These are phyloP conservation scores for Asterophora lycoperdoides DNA, from an alignment of 768 basidiomycete genomes.

Conservation along the genomic window DNA sequence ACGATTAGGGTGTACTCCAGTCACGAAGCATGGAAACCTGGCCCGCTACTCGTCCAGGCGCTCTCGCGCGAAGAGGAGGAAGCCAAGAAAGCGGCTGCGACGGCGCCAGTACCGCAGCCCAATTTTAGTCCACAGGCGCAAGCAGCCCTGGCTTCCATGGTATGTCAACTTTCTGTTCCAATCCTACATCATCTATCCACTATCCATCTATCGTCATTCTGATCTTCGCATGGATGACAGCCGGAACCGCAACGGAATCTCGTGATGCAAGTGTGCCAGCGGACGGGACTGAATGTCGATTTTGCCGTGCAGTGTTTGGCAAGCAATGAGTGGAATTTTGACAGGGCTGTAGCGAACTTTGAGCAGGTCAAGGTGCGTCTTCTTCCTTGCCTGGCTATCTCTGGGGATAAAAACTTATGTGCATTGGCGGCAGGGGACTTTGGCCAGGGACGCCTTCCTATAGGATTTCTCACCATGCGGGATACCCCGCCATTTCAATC, in stretches of 20 bases:
- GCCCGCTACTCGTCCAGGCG: conserved; percentile 71
- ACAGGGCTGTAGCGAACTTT: conserved; percentile 79
- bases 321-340: conserved; percentile 82
- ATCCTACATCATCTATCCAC: no score
- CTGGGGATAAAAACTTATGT: conserved; percentile 21
- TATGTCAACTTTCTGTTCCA: conserved; percentile 33
- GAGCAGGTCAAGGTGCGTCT: conserved; percentile 77
- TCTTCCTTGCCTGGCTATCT: background rate
- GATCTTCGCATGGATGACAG: conserved; percentile 30
- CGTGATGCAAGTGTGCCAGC: conserved; percentile 64
- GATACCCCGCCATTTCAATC: background rate
- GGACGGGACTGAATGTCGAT: conserved; percentile 74
- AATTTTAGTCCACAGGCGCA: conserved; percentile 49
- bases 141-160: conserved; percentile 51
- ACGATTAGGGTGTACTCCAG: conserved; percentile 82
- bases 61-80: conserved; percentile 22
- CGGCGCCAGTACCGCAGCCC: conserved; percentile 24
- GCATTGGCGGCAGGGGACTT: conserved; percentile 33
- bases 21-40: conserved; percentile 72
- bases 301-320: conserved; percentile 83
- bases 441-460: conserved; percentile 54
- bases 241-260: conserved; percentile 66
- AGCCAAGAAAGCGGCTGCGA: conserved; percentile 22
- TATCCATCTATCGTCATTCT: background rate
- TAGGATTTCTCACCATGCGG: conserved; percentile 17